Evolutionary conservation across 441 rosid species (phyloP), one percentile per base, ranked within the genome.

Genomic region (Pelargonium fulgidum): DNA sequence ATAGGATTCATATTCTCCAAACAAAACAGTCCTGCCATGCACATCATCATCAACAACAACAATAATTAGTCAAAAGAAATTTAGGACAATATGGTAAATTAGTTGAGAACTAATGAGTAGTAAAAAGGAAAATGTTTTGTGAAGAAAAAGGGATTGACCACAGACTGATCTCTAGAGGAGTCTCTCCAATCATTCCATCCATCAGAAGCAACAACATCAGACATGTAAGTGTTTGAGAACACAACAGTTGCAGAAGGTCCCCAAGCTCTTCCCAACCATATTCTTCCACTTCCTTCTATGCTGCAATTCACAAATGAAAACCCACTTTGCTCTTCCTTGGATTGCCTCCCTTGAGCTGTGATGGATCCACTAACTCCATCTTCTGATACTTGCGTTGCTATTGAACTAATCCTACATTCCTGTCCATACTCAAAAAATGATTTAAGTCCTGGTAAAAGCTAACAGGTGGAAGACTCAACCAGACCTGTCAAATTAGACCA

Each of bases 231-330:
- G 68, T 78, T 84, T 0, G 89, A 82, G 68, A 92, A 92, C 68
- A 92, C 82, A 0, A 85, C 85, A 0, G 91, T 84, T 4, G 97
- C 84, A 61, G 83, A 86, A 12, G 81, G 75, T 75, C 87, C 85
- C 93, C 96, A 89, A 19, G 97, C 96, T 77, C 97, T 62, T 12
- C 97, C 98, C 26, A 92, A 95, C 89, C 87, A 89, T 29, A 90
- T 73, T 52, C 62, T 77, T 11, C 97, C 93, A 0, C 76, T 84
- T 64, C 98, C 98, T 2, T 59, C 69, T 20, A 90, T 77, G 36
- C 29, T 77, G 69, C 96, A 90, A 29, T 76, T 75, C 63, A 89
- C 89, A 54, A 90, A 92, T 0, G 97, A 87, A 69, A 89, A 93
- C 13, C 98, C 94, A 19, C 92, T 83, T 14, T 81, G 48, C 42